Conservation (phyloP, 306 rosid species). For the Medicago lupulina region DNA sequence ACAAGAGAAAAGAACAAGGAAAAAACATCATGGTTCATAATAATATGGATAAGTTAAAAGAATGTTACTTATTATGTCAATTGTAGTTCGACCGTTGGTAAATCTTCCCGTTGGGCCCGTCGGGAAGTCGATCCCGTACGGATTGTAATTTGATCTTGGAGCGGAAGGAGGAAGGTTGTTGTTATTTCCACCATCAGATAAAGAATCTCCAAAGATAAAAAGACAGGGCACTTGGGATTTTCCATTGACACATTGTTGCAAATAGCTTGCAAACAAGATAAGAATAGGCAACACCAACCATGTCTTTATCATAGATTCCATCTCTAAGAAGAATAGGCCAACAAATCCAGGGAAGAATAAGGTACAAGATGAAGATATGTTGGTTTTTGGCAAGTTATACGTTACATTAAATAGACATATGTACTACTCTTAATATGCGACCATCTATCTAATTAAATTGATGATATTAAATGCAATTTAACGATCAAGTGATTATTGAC, state of each 20-base stretch:
- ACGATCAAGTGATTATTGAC: no score
- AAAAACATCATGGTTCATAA: neutral
- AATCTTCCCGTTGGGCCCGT: constrained; percentile 66
- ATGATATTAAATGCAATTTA: no score
- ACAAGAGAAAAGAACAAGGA: neutral
- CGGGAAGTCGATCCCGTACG: constrained; percentile 71
- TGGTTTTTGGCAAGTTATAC: no score
- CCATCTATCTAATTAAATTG: no score
- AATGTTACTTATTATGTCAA: constrained; percentile 44
- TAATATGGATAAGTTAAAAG: neutral
- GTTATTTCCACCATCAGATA: constrained; percentile 70
- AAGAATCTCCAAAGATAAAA: constrained; percentile 74
- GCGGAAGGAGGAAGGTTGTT: constrained; percentile 38
- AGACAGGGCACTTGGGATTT: constrained; percentile 55
- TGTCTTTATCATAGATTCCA: constrained; percentile 11
- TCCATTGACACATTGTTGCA: constrained; percentile 29
- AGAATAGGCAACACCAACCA: constrained; percentile 32
- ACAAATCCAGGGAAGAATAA: neutral
- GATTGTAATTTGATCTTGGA: constrained; percentile 50
- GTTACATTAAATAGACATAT: no score
- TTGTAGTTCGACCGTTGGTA: constrained; percentile 55
- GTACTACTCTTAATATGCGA: no score
- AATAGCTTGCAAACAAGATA: constrained; percentile 14
- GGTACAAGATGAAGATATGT: neutral
- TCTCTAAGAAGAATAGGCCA: neutral